Evolutionary conservation across 345 rosid genomes (phyloP).

Genomic region (Populus nigra): DNA sequence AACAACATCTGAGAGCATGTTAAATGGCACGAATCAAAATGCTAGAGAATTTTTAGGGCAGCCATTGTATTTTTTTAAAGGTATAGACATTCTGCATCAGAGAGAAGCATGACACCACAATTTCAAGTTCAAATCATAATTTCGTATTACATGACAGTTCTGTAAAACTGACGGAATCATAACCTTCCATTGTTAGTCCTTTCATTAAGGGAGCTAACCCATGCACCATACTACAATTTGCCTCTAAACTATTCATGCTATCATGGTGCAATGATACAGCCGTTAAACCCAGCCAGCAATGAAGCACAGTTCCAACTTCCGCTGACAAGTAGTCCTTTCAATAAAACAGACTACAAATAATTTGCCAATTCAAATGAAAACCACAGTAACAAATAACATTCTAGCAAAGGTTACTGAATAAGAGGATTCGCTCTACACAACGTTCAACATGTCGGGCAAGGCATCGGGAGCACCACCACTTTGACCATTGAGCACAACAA

Average conservation of each 20-base stretch:
- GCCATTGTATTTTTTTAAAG: not conserved
- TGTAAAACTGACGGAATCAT: not conserved
- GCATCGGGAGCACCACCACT: constrained; percentile 62
- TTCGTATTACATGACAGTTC: not conserved
- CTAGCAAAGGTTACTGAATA: constrained; percentile 1
- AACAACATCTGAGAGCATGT: not conserved
- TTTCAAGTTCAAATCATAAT: not conserved
- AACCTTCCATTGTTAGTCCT: not conserved
- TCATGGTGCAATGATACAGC: constrained; percentile 15
- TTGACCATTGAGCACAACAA: constrained; percentile 71
- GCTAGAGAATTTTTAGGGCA: not conserved
- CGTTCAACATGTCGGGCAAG: constrained; percentile 46
- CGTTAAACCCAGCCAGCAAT: constrained; percentile 12
- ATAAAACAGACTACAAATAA: constrained; percentile 25
- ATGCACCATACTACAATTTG: constrained; percentile 2
- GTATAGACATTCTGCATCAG: not conserved
- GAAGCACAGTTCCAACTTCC: constrained; percentile 17
- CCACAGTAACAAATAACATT: constrained; percentile 32
- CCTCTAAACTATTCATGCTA: constrained; percentile 1
- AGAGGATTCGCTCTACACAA: constrained; percentile 35
- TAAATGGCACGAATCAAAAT: not conserved
- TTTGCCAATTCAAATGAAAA: constrained; percentile 20
- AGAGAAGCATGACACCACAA: not conserved
- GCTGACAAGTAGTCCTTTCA: constrained; percentile 21
- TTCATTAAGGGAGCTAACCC: constrained; percentile 4